Evolutionary conservation across 148 eudicot species (phyloP), one percentile per base, ranked within the genome.

Genomic region (Linanthus parryae): DNA sequence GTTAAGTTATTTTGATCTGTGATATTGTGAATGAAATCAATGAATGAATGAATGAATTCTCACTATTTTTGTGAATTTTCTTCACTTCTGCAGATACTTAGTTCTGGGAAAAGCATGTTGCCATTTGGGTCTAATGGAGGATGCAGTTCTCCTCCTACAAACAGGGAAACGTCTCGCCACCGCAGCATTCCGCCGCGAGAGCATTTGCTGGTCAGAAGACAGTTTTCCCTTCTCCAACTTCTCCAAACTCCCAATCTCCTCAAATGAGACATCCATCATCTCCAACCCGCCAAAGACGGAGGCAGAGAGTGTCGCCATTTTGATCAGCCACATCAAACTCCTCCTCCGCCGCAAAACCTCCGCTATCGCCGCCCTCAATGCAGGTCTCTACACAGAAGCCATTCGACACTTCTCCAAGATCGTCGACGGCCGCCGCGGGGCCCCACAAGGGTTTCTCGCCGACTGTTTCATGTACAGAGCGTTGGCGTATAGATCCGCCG

Each of bases 51-150:
- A n/a, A n/a, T n/a, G n/a, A n/a, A n/a, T n/a, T n/a, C n/a, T n/a
- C n/a, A n/a, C n/a, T n/a, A n/a, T n/a, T n/a, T n/a, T n/a, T n/a
- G n/a, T n/a, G n/a, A n/a, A n/a, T n/a, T n/a, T n/a, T n/a, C n/a
- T n/a, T n/a, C n/a, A 27, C 12, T 20, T 37, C 20, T 47, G 19
- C 77, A 92, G 99, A 65, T 92, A 88, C 68, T 59, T 75, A 58
- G 88, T 92, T 1, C 43, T 92, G 8, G 99, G 99, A 0, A 94
- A 84, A 72, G 99, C 99, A 6, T 92, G 99, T 47, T 77, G 85
- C 62, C 95, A 88, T 59, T 61, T 92, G 8, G 96, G 99, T 2
- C 50, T 92, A 36, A 88, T 92, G 95, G 88, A 88, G 58, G 99
- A 88, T 40, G 99, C 99, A 7, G 58, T 88, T 75, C 82, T 76